Percentiles rank a stretch among this genome's conserved stretches.
Conservation (phyloP, 805 yeast genomes). For the Cyberlindnera saturnus region DNA sequence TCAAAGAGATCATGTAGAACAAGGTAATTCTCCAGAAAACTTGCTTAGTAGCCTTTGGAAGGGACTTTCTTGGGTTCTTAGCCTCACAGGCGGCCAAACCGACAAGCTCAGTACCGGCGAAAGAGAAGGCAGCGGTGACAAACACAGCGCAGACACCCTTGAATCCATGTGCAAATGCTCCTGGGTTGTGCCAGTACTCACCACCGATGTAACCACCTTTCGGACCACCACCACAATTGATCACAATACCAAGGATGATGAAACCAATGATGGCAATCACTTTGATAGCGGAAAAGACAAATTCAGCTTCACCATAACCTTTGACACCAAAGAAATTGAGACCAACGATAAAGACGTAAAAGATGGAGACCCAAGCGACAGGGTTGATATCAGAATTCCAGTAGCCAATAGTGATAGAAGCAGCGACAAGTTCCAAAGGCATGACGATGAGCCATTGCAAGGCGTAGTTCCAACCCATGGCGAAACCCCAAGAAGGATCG, state of each 20-base stretch:
- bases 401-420: conserved; percentile 46
- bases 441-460: conserved; percentile 45
- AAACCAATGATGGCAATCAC: conserved; percentile 60
- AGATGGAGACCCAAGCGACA: conserved; percentile 44
- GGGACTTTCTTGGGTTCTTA: conserved; percentile 37
- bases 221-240: conserved; percentile 57
- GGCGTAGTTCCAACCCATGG: conserved; percentile 53
- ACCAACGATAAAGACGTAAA: conserved; percentile 37
- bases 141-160: conserved; percentile 51
- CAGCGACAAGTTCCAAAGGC: conserved; percentile 47
- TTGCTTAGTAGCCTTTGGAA: conserved; percentile 45
- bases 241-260: conserved; percentile 47
- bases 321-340: conserved; percentile 48
- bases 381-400: conserved; percentile 41
- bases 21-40: conserved; percentile 69
- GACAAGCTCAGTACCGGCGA: conserved; percentile 59
- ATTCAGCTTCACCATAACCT: conserved; percentile 50
- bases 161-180: conserved; percentile 55
- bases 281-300: conserved; percentile 60
- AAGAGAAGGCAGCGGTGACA: conserved; percentile 64
- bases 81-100: conserved; percentile 47
- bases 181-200: conserved; percentile 45
- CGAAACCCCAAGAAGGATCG: conserved; percentile 56
- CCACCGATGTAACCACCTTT: conserved; percentile 42
- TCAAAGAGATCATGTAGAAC: conserved; percentile 58